A percentile compares a stretch with the other conserved stretches of the same genome.
Evolutionary conservation across 2,329 filamentous ascomycete genomes (phyloP).

Genomic region (Colletotrichum caudatum): DNA sequence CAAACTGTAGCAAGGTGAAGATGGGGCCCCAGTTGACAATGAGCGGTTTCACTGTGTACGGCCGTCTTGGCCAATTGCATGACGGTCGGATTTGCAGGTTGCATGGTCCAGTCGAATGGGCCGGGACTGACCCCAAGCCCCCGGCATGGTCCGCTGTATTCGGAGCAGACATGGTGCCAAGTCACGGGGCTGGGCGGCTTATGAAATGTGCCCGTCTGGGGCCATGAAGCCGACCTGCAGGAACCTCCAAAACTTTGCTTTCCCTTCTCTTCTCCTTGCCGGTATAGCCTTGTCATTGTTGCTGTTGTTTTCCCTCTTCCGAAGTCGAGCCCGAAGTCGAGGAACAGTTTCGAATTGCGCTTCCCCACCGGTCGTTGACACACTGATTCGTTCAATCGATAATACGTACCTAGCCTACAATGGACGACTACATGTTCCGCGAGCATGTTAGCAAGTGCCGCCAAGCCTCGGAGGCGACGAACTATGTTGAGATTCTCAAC

Average conservation of each 20-base stretch:
- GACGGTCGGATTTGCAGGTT: slow-evolving; percentile 19
- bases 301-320: slow-evolving; percentile 4
- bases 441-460: slow-evolving; percentile 61
- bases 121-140: slow-evolving; percentile 31
- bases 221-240: slow-evolving; percentile 35
- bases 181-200: slow-evolving; percentile 42
- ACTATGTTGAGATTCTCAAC: slow-evolving; percentile 70
- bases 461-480: slow-evolving; percentile 63
- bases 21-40: slow-evolving; percentile 14
- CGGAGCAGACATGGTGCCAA: slow-evolving; percentile 32
- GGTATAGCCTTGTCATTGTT: slow-evolving; percentile 22
- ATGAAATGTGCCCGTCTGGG: slow-evolving; percentile 40
- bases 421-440: slow-evolving; percentile 72
- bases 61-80: slow-evolving; percentile 23
- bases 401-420: slow-evolving; percentile 46
- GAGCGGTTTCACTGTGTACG: slow-evolving; percentile 13
- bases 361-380: slow-evolving; percentile 16
- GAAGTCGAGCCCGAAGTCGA: slow-evolving; percentile 12
- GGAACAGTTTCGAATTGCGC: slow-evolving; percentile 7
- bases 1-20: slow-evolving; percentile 20
- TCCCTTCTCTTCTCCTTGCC: slow-evolving; percentile 5
- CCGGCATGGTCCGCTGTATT: slow-evolving; percentile 11
- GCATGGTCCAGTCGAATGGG: slow-evolving; percentile 18
- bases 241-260: slow-evolving; percentile 33
- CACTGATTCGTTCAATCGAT: slow-evolving; percentile 23